phyloP scores from a whole-genome alignment of 2,329 filamentous ascomycete species.

The Clarireedia sp. region DNA sequence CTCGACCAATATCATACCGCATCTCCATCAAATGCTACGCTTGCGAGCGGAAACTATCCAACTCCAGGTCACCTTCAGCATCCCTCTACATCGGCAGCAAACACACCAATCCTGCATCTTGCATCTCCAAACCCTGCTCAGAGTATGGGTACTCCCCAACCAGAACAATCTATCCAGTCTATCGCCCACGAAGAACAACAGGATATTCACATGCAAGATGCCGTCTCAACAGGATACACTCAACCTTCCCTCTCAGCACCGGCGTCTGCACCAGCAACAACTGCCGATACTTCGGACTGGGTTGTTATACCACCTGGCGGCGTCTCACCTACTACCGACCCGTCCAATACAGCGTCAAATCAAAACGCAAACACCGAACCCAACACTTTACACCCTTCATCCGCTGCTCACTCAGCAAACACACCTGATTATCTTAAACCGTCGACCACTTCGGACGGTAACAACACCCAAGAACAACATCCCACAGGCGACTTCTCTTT shows the following conservation, averaged over 20 bases:
- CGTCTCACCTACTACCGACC: constrained; percentile 31
- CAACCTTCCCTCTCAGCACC: constrained; percentile 11
- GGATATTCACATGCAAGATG: constrained; percentile 14
- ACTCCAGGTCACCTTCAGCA: constrained; percentile 53
- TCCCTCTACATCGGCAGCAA: constrained; percentile 49
- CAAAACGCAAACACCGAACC: background rate
- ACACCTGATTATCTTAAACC: background rate
- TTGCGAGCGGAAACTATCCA: constrained; percentile 44
- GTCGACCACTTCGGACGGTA: background rate
- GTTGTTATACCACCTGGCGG: constrained; percentile 63
- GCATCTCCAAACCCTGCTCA: constrained; percentile 38
- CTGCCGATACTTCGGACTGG: constrained; percentile 58
- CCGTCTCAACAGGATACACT: background rate
- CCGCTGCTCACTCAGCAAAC: background rate
- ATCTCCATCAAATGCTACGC: constrained; percentile 52
- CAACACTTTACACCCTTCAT: background rate
- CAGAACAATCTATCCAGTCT: constrained; percentile 7
- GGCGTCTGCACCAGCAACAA: constrained; percentile 25
- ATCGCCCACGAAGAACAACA: constrained; percentile 6
- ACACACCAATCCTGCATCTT: constrained; percentile 42
- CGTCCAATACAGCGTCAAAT: constrained; percentile 1
- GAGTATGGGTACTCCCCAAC: constrained; percentile 22
- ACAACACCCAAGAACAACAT: constrained; percentile 4
- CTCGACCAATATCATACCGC: constrained; percentile 62
- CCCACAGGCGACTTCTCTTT: background rate